These are phyloP conservation scores for Monilinia fructigena DNA, from an alignment of 2,329 filamentous ascomycete genomes.

Conservation along the genomic window DNA sequence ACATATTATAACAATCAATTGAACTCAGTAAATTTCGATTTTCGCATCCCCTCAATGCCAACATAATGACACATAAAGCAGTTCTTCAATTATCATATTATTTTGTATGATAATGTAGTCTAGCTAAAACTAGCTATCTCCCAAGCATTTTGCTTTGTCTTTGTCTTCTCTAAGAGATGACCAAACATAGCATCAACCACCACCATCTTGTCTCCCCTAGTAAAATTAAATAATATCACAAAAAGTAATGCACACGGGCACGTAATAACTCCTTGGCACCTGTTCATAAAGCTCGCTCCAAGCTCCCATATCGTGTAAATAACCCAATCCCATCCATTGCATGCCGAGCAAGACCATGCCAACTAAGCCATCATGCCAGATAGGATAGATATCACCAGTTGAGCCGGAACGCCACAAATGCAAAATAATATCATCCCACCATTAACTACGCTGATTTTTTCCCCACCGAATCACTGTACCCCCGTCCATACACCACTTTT, in stretches of 20 bases:
- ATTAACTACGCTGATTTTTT: conserved; percentile 13
- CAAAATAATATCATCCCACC: conserved; percentile 17
- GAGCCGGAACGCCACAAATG: conserved; percentile 22
- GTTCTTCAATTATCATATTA: conserved; percentile 1
- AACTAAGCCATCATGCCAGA: conserved; percentile 19
- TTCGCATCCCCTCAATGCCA: background rate
- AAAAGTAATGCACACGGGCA: conserved; percentile 20
- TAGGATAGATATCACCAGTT: conserved; percentile 15
- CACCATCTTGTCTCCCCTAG: conserved; percentile 1
- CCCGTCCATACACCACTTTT: conserved; percentile 4
- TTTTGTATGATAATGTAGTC: conserved; percentile 1
- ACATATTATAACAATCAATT: background rate
- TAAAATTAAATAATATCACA: conserved; percentile 20
- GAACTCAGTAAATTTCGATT: background rate
- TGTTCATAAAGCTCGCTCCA: conserved; percentile 18
- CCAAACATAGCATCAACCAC: conserved; percentile 12
- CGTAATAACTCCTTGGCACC: conserved; percentile 19
- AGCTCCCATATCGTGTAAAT: conserved; percentile 15
- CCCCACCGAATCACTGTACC: background rate
- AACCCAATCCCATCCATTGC: conserved; percentile 21
- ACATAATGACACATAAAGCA: background rate
- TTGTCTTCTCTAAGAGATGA: conserved; percentile 9
- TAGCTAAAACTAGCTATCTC: conserved; percentile 12
- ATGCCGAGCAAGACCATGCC: conserved; percentile 19
- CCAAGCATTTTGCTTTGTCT: conserved; percentile 4